These are phyloP conservation scores for Inonotus hispidus DNA, from an alignment of 1,284 basidiomycete genomes.

Conservation along the genomic window DNA sequence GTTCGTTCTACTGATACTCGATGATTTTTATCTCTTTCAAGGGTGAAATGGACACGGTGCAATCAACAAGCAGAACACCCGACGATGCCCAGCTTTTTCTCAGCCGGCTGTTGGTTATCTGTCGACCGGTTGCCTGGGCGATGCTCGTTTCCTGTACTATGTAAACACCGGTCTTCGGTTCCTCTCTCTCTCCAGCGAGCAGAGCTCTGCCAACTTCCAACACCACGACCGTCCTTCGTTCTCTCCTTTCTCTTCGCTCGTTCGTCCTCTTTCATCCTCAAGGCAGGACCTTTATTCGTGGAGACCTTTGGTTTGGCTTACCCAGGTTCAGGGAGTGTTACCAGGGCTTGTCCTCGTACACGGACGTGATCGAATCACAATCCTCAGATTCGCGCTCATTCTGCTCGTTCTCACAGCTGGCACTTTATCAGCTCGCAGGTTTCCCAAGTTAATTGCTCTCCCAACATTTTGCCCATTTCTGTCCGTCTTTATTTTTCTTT, in stretches of 20 bases:
- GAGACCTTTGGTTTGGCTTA: background rate
- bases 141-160: background rate
- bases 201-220: conserved; percentile 2
- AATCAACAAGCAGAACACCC: background rate
- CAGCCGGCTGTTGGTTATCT: background rate
- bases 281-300: conserved; percentile 9
- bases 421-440: background rate
- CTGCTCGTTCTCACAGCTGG: conserved; percentile 8
- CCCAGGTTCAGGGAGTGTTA: background rate
- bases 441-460: background rate
- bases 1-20: background rate
- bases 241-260: conserved; percentile 3
- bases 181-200: background rate
- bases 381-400: conserved; percentile 12
- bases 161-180: background rate
- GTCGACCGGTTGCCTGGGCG: conserved; percentile 10
- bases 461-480: background rate
- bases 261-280: background rate
- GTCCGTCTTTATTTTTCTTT: background rate
- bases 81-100: background rate
- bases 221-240: background rate
- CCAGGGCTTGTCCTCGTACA: background rate
- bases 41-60: background rate
- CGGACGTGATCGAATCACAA: conserved; percentile 16
- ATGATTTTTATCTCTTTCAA: background rate